Conservation (phyloP, 2,329 filamentous ascomycete genomes). For the Raffaelea arxii region DNA sequence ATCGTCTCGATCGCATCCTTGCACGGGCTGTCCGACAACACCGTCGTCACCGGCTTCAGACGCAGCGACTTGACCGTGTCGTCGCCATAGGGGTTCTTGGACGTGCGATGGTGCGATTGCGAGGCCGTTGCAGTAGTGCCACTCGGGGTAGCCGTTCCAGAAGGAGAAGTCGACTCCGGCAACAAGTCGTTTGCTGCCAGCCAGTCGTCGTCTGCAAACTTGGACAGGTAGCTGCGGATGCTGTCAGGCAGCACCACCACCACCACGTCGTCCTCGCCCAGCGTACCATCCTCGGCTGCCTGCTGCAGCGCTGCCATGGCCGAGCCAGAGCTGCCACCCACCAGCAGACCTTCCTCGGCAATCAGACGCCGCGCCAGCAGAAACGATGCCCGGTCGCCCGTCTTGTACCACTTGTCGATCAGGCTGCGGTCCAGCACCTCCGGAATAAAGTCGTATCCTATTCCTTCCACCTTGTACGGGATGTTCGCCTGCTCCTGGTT, state of each 20-base stretch:
- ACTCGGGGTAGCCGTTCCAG: constrained; percentile 22
- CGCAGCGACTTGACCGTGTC: constrained; percentile 76
- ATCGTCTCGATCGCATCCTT: constrained; percentile 92
- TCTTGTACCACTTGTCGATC: constrained; percentile 98
- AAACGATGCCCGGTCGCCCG: constrained; percentile 86
- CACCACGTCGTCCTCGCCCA: constrained; percentile 75
- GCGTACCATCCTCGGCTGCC: constrained; percentile 65
- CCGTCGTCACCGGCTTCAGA: constrained; percentile 86
- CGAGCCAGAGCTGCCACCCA: constrained; percentile 88
- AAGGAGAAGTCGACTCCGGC: constrained; percentile 44
- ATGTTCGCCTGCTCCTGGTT: constrained; percentile 76
- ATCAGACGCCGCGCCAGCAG: constrained; percentile 83
- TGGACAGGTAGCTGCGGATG: constrained; percentile 93
- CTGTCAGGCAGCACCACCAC: constrained; percentile 92
- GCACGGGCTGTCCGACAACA: constrained; percentile 61
- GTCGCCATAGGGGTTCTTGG: constrained; percentile 60
- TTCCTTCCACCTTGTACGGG: constrained; percentile 95
- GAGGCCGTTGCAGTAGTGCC: not conserved
- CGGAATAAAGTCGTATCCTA: constrained; percentile 96
- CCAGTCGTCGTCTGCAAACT: constrained; percentile 99
- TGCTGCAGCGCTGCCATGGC: constrained; percentile 75
- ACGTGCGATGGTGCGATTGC: constrained; percentile 23
- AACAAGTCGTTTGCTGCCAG: constrained; percentile 92
- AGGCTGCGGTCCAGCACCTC: constrained; percentile 74
- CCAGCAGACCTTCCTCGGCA: constrained; percentile 84